Conservation (phyloP, 306 rosid genomes). For the Begonia peltatifolia region DNA sequence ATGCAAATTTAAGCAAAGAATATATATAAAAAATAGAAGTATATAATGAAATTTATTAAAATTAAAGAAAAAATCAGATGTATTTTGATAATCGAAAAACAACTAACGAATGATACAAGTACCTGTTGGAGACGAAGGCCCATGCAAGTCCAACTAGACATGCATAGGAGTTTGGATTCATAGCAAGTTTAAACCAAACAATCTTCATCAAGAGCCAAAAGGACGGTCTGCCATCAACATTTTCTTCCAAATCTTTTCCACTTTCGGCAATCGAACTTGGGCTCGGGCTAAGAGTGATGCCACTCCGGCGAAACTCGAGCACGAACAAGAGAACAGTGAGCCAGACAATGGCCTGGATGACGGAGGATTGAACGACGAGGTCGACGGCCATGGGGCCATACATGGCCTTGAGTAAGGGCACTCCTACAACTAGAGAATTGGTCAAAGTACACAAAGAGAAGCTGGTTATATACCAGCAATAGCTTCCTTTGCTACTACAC, state of each 20-base stretch:
- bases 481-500: conserved; percentile 48
- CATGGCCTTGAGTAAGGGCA: conserved; percentile 63
- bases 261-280: background rate
- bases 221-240: conserved; percentile 17
- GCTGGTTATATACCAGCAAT: conserved; percentile 69
- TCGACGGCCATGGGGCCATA: conserved; percentile 56
- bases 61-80: no score
- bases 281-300: conserved; percentile 14
- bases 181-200: conserved; percentile 53
- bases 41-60: background rate
- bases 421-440: conserved; percentile 73
- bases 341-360: conserved; percentile 79
- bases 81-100: no score
- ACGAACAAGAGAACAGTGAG: conserved; percentile 58
- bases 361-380: conserved; percentile 72
- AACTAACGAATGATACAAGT: background rate
- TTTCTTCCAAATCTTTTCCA: conserved; percentile 43
- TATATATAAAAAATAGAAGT: background rate
- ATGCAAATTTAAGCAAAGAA: background rate
- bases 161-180: conserved; percentile 76
- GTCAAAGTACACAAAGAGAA: conserved; percentile 69
- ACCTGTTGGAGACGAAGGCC: conserved; percentile 81
- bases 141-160: conserved; percentile 66
- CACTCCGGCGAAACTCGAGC: conserved; percentile 51
- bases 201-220: conserved; percentile 44